These are phyloP conservation scores for Cladosporium halotolerans DNA, from an alignment of 2,329 filamentous ascomycete genomes.

Conservation along the genomic window DNA sequence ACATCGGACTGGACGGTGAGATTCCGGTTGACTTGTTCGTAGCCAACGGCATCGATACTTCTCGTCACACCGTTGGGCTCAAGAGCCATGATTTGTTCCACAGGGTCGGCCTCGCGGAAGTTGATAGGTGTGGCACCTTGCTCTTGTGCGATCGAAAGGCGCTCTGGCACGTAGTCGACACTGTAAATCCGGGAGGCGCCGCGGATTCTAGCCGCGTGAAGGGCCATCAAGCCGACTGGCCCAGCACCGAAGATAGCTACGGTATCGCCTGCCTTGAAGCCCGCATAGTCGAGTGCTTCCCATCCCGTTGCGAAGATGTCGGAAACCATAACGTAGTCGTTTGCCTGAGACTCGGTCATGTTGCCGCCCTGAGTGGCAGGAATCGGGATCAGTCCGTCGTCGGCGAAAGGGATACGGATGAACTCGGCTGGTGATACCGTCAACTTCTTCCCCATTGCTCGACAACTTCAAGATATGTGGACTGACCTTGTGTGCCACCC, in stretches of 20 bases:
- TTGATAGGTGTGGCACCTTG: conserved; percentile 17
- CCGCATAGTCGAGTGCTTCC: conserved; percentile 72
- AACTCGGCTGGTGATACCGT: conserved; percentile 11
- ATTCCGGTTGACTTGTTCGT: conserved; percentile 12
- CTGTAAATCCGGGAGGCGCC: conserved; percentile 17
- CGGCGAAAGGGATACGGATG: conserved; percentile 11
- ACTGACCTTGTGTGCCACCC: conserved; percentile 6
- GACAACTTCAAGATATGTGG: neutral
- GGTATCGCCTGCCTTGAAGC: conserved; percentile 62
- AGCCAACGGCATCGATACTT: conserved; percentile 13
- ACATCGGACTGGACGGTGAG: conserved; percentile 8
- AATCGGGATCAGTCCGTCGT: conserved; percentile 9
- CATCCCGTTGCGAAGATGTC: conserved; percentile 30
- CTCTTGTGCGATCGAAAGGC: conserved; percentile 13
- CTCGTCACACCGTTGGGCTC: conserved; percentile 16
- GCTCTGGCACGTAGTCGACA: conserved; percentile 14
- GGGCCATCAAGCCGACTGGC: conserved; percentile 56
- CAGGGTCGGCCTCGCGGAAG: conserved; percentile 15
- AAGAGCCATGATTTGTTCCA: conserved; percentile 13
- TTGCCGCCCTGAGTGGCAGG: neutral
- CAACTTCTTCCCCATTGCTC: neutral
- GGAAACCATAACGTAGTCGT: conserved; percentile 46
- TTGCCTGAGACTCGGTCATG: neutral
- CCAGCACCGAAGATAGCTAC: conserved; percentile 77
- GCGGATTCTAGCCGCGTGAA: conserved; percentile 16